Evolutionary conservation across 345 rosid species (phyloP), one percentile per base, ranked within the genome.

Genomic region (Eucalyptus curtisii): DNA sequence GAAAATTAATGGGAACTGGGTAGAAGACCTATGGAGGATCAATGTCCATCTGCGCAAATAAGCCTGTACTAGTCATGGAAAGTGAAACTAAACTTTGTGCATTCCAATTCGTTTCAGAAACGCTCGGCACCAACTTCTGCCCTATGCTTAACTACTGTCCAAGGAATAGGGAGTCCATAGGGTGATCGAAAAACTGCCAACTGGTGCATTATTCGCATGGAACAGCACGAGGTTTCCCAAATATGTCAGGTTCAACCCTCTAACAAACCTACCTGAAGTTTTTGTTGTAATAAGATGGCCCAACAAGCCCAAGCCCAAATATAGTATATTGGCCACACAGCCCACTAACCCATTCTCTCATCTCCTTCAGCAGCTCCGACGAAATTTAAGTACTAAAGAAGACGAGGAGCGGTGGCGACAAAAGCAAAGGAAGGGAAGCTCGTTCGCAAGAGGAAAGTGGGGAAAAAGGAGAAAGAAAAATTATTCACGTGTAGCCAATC

Each of bases 151-250:
- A 49, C 86, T 64, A 71, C 37, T 90, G 92, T 4, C 89, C 89
- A 4, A 68, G 59, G 37, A 92, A 68, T 57, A 91, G 86, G 59
- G 87, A 49, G 71, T 89, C 87, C 20, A 87, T 90, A 3, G 92
- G 91, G 22, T 87, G 64, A 61, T 89, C 86, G 52, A 88, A 90
- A 25, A 90, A 87, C 16, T 92, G 91, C 93, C 91, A 92, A 89
- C 86, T 7, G 87, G 27, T 17, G 14, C 31, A 13, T 88, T 88
- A 8, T 84, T 88, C 17, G 45, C 15, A 42, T 89, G 85, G 5
- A 86, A 57, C 22, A 87, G 86, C 42, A 90, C 89, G 42, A 90
- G 85, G 40, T 89, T 89, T 40, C 91, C 91, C 2, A 2, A 10
- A n/a, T 33, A 88, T 16, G 82, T 89, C 81, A 92, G n/a, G 59